Evolutionary conservation across 148 eudicot genomes (phyloP).

Genomic region (Cornus florida): DNA sequence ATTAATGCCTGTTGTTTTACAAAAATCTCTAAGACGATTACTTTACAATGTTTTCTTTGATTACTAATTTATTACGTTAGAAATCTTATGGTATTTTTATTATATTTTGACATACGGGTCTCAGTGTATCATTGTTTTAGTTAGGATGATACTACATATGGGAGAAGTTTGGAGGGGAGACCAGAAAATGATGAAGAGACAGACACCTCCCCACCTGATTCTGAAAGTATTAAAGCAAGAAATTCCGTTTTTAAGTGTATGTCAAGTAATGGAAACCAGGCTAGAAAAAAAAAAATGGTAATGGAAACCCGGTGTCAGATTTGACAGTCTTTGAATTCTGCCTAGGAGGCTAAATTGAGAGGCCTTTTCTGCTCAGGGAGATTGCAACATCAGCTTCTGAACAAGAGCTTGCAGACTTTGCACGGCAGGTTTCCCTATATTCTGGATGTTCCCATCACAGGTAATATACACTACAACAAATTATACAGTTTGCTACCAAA

Average conservation of each 20-base stretch:
- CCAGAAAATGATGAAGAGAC: constrained; percentile 45
- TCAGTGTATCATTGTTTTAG: constrained; percentile 15
- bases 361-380: constrained; percentile 72
- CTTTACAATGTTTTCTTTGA: neutral
- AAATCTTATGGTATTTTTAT: neutral
- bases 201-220: constrained; percentile 58
- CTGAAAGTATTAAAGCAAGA: constrained; percentile 63
- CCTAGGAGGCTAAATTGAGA: constrained; percentile 79
- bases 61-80: neutral
- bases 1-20: neutral
- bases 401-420: constrained; percentile 60
- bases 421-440: constrained; percentile 66
- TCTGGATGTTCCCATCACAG: constrained; percentile 92
- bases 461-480: constrained; percentile 30
- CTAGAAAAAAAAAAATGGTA: too few species aligned
- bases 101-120: constrained; percentile 4
- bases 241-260: constrained; percentile 35
- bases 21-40: neutral
- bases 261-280: constrained; percentile 20
- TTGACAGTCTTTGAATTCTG: constrained; percentile 74
- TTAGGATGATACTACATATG: constrained; percentile 35
- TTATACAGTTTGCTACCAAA: too few species aligned
- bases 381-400: constrained; percentile 48
- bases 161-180: constrained; percentile 40
- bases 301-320: constrained; percentile 54